Base-by-base conservation (phyloP, 139 green algal genomes). In the Micractinium conductrix region DNA sequence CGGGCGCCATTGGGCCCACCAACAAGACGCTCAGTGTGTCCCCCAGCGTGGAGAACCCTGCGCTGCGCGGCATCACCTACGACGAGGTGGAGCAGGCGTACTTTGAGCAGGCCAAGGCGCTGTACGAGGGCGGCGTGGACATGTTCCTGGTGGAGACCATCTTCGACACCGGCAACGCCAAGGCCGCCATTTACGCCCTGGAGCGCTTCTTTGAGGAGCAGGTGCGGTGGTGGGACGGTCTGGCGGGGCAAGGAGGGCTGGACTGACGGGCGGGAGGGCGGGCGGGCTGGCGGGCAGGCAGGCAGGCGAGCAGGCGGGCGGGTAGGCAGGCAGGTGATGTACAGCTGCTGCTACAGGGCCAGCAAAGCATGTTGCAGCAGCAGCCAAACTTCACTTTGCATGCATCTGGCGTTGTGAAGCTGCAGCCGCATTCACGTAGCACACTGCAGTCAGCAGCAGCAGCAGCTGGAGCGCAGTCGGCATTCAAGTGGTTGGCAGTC, bases 111-210 rank as follows among this genome's bases (percentile, higher is more conserved):
- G 89, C 92, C 17, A 83, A 92, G 63, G 96, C 90, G 4, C 92
- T 99, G 88, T 90, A 95, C 42, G 95, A 95, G 45, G 97, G 95
- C 33, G 97, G 97, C 33, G 94, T 98, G 40, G 97, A 99, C 89
- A 33, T 99, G 87, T 96, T 99, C 84, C 88, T 99, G 79, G 96
- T 99, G 79, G 97, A 99, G 92, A 99, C 97, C 48, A 99, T 99
- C 91, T 99, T 99, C 80, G 97, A 99, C 92, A 99, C 97, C 17
- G 90, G 98, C 26, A 99, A 99, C 85, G 95, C 97, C 76, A 98
- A 98, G 91, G 97, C 96, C 14, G 96, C 96, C n/a, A 68, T 99
- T 65, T 98, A 93, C 84, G 96, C 97, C 0, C 91, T 99, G 81
- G 95, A 99, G 88, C 89, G 93, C 85, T 95, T 98, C 85, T 99